A percentile compares a stretch with the other conserved stretches of the same genome.
phyloP scores from a whole-genome alignment of 2,329 filamentous ascomycete genomes.

The Neonectria neomacrospora region DNA sequence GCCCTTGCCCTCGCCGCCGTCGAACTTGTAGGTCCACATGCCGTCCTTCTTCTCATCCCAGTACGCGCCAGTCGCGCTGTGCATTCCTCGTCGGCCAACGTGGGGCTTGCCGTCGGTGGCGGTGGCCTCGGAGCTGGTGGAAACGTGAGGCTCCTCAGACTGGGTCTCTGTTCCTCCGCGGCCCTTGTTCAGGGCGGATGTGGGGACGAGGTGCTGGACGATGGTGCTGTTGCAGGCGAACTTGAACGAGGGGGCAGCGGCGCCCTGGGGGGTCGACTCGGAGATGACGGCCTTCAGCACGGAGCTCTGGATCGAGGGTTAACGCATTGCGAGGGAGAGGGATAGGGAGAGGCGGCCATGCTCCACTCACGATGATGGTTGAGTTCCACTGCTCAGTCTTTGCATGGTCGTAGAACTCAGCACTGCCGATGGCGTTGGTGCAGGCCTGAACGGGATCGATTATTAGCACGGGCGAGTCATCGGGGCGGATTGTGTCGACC shows the following conservation, averaged over 20 bases:
- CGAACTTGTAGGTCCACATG: conserved; percentile 91
- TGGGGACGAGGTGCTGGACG: conserved; percentile 88
- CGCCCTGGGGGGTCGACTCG: conserved; percentile 71
- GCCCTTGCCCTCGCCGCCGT: conserved; percentile 73
- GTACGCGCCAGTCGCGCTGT: conserved; percentile 85
- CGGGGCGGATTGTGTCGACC: conserved; percentile 13
- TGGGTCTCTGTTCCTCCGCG: conserved; percentile 61
- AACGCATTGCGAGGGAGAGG: conserved; percentile 21
- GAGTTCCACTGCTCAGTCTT: conserved; percentile 92
- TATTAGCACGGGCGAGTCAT: conserved; percentile 28
- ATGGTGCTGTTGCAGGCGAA: conserved; percentile 98
- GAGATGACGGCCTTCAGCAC: conserved; percentile 83
- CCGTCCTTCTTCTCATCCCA: conserved; percentile 93
- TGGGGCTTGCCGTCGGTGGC: conserved; percentile 74
- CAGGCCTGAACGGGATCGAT: conserved; percentile 71
- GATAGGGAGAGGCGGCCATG: conserved; percentile 3
- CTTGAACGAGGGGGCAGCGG: conserved; percentile 78
- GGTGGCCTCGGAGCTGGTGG: conserved; percentile 64
- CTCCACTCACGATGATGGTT: conserved; percentile 79
- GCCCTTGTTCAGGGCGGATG: conserved; percentile 71
- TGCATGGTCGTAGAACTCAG: conserved; percentile 86
- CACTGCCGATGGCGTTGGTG: conserved; percentile 77
- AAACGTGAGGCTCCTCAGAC: conserved; percentile 63
- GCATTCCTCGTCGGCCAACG: conserved; percentile 89
- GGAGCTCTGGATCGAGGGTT: conserved; percentile 66